Evolutionary conservation across 2,329 filamentous ascomycete species (phyloP), one percentile per base, ranked within the genome.

Genomic region (Phaeosphaeriaceae sp.): DNA sequence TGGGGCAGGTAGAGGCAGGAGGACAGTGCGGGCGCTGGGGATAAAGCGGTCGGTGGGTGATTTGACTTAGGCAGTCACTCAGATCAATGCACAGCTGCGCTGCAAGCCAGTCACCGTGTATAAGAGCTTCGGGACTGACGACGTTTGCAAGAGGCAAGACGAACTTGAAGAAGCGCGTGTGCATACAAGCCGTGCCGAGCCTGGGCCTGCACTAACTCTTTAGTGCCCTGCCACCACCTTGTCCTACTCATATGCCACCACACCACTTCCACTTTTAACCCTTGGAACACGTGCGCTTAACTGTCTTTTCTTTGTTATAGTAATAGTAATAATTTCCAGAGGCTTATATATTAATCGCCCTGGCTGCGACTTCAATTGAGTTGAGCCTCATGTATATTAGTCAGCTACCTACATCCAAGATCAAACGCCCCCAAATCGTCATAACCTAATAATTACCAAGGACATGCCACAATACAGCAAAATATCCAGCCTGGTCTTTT

Each of bases 1-100:
- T 60, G 69, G 69, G 69, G 68, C 66, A 71, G 54, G 51, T 53
- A 50, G 53, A 50, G 56, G 54, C 43, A 34, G 54, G 39, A 48
- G 50, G n/a, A 39, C 45, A 54, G 55, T 61, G 63, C 64, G 65
- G 67, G 66, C 61, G 60, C 51, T 42, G 23, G 38, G 36, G 48
- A 54, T 37, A 32, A 20, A 18, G 17, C 43, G 29, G 26, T 36
- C 30, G 40, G 42, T 34, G 37, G 35, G 47, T 15, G 43, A 18
- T 32, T 32, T 20, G 40, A 49, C 55, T 34, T 48, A 36, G 47
- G 54, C 37, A 30, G 40, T 40, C 34, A 44, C 45, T 42, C 36
- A 40, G 42, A 40, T 32, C 21, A 46, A 36, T 54, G 58, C 54
- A 52, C 60, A 47, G 48, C 53, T 46, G 49, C 51, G 48, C 49